Conservation (phyloP, 306 rosid species). For the Leucaena leucocephala region DNA sequence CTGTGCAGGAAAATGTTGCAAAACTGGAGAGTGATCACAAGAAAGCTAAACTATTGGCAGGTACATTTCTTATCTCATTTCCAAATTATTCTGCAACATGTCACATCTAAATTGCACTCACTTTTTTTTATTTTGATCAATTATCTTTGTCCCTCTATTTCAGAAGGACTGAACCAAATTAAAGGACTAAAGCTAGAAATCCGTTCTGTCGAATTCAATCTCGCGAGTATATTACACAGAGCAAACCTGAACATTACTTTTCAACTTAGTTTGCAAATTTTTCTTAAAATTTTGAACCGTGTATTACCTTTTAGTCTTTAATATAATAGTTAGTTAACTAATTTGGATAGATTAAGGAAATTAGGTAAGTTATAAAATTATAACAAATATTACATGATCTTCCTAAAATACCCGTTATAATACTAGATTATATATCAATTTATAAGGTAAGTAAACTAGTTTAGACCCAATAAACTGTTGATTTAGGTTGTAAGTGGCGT, state of each 20-base stretch:
- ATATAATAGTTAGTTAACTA: no score
- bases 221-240: constrained; percentile 57
- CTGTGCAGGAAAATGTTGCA: constrained; percentile 64
- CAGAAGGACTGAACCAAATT: constrained; percentile 66
- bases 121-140: constrained; percentile 9
- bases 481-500: no score
- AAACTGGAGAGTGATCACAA: constrained; percentile 82
- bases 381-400: no score
- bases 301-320: not conserved
- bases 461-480: no score
- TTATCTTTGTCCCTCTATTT: constrained; percentile 5
- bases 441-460: no score
- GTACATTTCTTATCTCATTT: constrained; percentile 40
- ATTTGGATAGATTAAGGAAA: no score
- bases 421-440: no score
- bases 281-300: not conserved
- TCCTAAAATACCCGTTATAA: no score
- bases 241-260: not conserved
- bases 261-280: not conserved
- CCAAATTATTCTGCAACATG: not conserved
- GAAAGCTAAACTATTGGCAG: constrained; percentile 73
- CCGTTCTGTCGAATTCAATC: constrained; percentile 69
- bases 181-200: constrained; percentile 64
- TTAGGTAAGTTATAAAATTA: no score
- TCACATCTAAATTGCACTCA: not conserved